A percentile compares a stretch with the other conserved stretches of the same genome.
These are phyloP conservation scores for Lactarius sp. DNA, from an alignment of 768 basidiomycete genomes.

Conservation along the genomic window DNA sequence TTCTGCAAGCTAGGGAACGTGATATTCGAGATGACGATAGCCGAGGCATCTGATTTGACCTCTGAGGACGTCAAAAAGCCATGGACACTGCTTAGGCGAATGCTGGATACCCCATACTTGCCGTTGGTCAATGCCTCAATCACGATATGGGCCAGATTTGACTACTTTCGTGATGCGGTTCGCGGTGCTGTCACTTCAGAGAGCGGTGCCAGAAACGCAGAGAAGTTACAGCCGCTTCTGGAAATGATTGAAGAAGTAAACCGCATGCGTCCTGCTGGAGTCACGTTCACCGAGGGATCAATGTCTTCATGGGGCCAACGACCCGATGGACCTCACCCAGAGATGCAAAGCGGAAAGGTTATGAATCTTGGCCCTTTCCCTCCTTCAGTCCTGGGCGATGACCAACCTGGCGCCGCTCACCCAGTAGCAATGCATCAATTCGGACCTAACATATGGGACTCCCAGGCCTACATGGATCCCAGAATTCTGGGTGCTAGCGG, in stretches of 20 bases:
- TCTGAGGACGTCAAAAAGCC: neutral
- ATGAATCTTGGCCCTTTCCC: no score
- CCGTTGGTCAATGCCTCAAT: neutral
- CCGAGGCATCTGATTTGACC: neutral
- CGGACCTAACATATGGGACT: no score
- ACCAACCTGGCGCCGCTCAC: no score
- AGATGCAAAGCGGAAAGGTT: no score
- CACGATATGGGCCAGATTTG: neutral
- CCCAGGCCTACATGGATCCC: no score
- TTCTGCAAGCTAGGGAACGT: neutral
- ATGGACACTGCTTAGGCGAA: neutral
- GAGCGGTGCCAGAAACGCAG: neutral
- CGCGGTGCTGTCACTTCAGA: neutral
- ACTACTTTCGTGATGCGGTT: neutral
- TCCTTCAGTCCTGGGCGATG: no score
- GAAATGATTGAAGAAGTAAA: neutral
- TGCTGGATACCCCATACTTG: neutral
- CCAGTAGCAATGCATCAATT: no score
- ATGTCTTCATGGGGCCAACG: no score
- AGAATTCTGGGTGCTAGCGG: no score
- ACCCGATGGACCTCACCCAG: no score
- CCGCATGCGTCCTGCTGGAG: neutral
- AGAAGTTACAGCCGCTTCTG: neutral
- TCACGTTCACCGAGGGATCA: no score
- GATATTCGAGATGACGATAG: neutral